Conservation (phyloP, 441 rosid species). For the Erysimum cheiri region DNA sequence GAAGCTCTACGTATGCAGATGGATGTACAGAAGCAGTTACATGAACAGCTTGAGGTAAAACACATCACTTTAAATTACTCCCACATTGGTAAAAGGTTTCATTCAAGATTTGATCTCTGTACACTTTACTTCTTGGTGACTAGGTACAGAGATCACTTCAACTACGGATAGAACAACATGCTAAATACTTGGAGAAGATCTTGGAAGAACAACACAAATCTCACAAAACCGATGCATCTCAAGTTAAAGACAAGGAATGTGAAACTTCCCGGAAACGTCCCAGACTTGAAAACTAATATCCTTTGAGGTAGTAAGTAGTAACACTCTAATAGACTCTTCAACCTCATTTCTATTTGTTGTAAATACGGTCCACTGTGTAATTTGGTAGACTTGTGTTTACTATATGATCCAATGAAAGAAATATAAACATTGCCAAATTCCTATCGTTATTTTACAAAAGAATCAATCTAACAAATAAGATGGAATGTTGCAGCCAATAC, state of each 20-base stretch:
- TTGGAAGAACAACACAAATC: constrained; percentile 72
- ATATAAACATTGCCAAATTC: neutral
- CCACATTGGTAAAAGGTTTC: neutral
- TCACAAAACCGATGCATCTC: constrained; percentile 45
- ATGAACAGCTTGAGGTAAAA: constrained; percentile 88
- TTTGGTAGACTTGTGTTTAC: constrained; percentile 22
- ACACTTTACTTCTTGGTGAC: neutral
- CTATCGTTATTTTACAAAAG: constrained; percentile 21
- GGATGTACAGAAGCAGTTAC: constrained; percentile 89
- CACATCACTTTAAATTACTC: neutral
- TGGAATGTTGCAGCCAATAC: constrained; percentile 12
- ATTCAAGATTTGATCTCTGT: neutral
- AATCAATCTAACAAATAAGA: constrained; percentile 23
- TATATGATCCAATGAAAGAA: constrained; percentile 2
- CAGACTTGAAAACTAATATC: constrained; percentile 48
- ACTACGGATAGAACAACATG: constrained; percentile 75
- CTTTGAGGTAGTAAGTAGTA: constrained; percentile 21
- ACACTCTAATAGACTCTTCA: neutral
- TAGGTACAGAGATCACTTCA: constrained; percentile 74
- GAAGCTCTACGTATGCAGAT: constrained; percentile 86
- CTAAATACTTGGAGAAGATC: constrained; percentile 75
- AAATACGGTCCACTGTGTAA: neutral
- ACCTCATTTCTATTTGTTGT: constrained; percentile 23
- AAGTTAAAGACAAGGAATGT: constrained; percentile 34
- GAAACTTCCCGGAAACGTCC: constrained; percentile 50